Conservation (phyloP, 1,139 yeast species). For the Meyerozyma guilliermondii region DNA sequence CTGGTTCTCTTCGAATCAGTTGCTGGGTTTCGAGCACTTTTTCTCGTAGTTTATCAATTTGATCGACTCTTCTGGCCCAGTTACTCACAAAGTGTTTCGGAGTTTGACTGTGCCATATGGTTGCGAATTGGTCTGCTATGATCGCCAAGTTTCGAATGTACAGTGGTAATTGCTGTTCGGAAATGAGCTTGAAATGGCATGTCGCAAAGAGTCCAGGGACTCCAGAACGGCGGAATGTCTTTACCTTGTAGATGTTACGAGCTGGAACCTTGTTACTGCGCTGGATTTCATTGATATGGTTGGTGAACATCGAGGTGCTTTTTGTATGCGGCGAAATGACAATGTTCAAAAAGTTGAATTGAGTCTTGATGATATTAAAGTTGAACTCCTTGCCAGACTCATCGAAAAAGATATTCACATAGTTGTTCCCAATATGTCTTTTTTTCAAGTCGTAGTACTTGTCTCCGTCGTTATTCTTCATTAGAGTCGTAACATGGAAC, state of each 20-base stretch:
- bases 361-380: slow-evolving; percentile 68
- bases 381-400: slow-evolving; percentile 65
- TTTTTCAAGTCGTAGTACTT: slow-evolving; percentile 54
- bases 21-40: slow-evolving; percentile 30
- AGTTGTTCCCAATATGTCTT: slow-evolving; percentile 82
- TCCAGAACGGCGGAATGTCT: slow-evolving; percentile 59
- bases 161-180: slow-evolving; percentile 52
- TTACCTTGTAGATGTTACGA: slow-evolving; percentile 48
- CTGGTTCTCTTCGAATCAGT: not conserved
- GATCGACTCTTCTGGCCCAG: slow-evolving; percentile 66
- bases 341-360: slow-evolving; percentile 77
- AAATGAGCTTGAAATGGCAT: slow-evolving; percentile 66
- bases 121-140: slow-evolving; percentile 68
- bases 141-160: slow-evolving; percentile 65
- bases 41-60: slow-evolving; percentile 45
- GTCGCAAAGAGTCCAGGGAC: slow-evolving; percentile 77
- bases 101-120: slow-evolving; percentile 57
- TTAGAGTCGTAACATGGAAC: slow-evolving; percentile 76
- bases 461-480: slow-evolving; percentile 45
- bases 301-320: not conserved
- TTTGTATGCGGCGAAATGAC: slow-evolving; percentile 64
- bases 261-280: not conserved
- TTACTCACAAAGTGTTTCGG: slow-evolving; percentile 50
- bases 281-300: not conserved
- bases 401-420: slow-evolving; percentile 75